These are phyloP conservation scores for Dichomitus squalens DNA, from an alignment of 1,284 basidiomycete species.

Conservation along the genomic window DNA sequence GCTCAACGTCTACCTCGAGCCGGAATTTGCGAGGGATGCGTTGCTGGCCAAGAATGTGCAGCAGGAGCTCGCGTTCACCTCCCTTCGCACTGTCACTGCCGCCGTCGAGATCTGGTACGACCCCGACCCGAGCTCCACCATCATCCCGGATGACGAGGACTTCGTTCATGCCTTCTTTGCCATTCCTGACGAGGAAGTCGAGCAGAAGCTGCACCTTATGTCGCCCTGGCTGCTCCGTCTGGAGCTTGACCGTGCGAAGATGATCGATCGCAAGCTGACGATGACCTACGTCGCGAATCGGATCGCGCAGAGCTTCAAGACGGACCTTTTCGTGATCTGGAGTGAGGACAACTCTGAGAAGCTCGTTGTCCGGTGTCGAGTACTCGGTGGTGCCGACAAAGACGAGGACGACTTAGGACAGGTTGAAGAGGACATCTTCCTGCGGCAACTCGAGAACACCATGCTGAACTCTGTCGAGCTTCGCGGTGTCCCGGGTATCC, in stretches of 20 bases:
- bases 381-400: conserved; percentile 88
- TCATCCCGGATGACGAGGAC: conserved; percentile 94
- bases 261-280: conserved; percentile 95
- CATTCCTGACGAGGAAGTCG: conserved; percentile 97
- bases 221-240: conserved; percentile 98
- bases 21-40: conserved; percentile 66
- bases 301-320: conserved; percentile 94
- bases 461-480: conserved; percentile 96
- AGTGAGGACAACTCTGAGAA: conserved; percentile 99
- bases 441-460: conserved; percentile 94
- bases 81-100: conserved; percentile 92
- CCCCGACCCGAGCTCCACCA: conserved; percentile 88
- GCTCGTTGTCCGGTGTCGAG: conserved; percentile 95
- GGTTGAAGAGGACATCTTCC: conserved; percentile 95
- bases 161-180: conserved; percentile 99
- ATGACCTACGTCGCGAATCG: conserved; percentile 96
- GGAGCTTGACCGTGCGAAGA: conserved; percentile 95
- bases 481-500: conserved; percentile 91
- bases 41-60: conserved; percentile 84
- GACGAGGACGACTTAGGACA: conserved; percentile 80
- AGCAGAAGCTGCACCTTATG: conserved; percentile 87
- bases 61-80: conserved; percentile 93
- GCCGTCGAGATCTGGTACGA: conserved; percentile 99
- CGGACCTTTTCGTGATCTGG: conserved; percentile 98
- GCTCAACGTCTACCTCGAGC: conserved; percentile 86